Base-by-base conservation (phyloP, 495 filamentous ascomycete species). In the Penicillium silybi region DNA sequence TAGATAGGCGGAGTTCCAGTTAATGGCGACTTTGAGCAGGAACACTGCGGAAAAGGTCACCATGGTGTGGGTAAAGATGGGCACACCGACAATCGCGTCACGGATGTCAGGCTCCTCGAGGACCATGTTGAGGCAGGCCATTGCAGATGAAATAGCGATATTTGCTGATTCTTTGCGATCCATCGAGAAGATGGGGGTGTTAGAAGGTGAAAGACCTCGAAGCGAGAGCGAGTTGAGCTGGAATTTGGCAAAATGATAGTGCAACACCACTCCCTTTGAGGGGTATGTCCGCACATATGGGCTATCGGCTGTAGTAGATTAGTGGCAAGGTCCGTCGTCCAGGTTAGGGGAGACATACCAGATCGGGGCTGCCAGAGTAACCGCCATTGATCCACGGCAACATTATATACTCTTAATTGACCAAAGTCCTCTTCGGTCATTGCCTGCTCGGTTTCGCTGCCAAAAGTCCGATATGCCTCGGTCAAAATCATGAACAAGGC, bases 31-130 rank as follows among this genome's bases (percentile, higher is more conserved):
- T 53, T 82, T 82, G 41, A 82, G 69, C 10, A 81, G 69, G 56
- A 81, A 81, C 3, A 78, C 74, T 0, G 81, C 80, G 13, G 77
- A 78, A 54, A 79, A 85, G 10, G 80, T 76, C 38, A 84, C 79
- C 81, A 84, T 84, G n/a, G 81, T 82, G 48, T 83, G 77, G 2
- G 79, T 80, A 54, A 79, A 77, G 15, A 82, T 81, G 7, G 77
- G 74, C 39, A 79, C 82, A 0, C 79, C 74, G 23, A 84, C 79
- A 58, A 84, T 85, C 22, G 81, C 80, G 46, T 76, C 68, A 6
- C 78, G 77, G 17, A 85, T 77, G 43, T 82, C 78, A 4, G 70
- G 73, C 46, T 81, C 80, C 20, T 80, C 75, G 1, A 84, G 62
- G 4, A 83, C 75, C 56, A 82, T 71, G 16, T 76, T 75, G 9